Base-by-base conservation (phyloP, 2,329 filamentous ascomycete species). In the Penicillium sp. region DNA sequence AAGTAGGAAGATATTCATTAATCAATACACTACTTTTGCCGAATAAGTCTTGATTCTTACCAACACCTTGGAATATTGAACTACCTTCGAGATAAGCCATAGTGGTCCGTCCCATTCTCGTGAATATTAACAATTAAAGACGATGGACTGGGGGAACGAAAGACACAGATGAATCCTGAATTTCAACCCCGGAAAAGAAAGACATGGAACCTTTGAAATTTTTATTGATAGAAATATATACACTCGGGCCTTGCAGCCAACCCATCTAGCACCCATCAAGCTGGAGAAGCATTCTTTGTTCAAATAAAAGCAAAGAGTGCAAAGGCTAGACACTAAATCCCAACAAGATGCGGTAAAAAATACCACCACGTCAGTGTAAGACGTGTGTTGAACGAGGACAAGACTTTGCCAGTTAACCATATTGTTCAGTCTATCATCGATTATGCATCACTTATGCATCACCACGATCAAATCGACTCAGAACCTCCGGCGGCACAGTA, bases 401-500 rank as follows among this genome's bases (percentile, higher is more conserved):
- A 33, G 13, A 2, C 16, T 16, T 33, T 16, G 31, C 31, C 31
- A 33, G 2, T 1, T 14, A 33, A 16, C 31, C 31, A 33, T 33
- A 16, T 33, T 19, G 7, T 21, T 24, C 14, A 16, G 27, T 37
- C 26, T 37, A 16, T 21, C 13, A 3, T 22, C 27, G 46, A 50
- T 22, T 29, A 50, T 41, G 24, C 37, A 21, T 50, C 48, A 14
- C 72, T 22, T 29, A 50, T 41, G 24, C 37, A 21, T 50, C 48
- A 14, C 72, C 70, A 5, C 84, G 79, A 70, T 97, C 93, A 48
- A 99, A 81, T 78, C 92, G 96, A 59, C 89, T 86, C 59, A 99
- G 79, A 70, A 98, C 96, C 76, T 99, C 95, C 0, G 93, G 89
- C 19, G 95, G 93, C 52, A 99, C 90, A 0, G 91, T 96, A 2